phyloP scores from a whole-genome alignment of 305 asterid genomes.

The Fraxinus sp. region DNA sequence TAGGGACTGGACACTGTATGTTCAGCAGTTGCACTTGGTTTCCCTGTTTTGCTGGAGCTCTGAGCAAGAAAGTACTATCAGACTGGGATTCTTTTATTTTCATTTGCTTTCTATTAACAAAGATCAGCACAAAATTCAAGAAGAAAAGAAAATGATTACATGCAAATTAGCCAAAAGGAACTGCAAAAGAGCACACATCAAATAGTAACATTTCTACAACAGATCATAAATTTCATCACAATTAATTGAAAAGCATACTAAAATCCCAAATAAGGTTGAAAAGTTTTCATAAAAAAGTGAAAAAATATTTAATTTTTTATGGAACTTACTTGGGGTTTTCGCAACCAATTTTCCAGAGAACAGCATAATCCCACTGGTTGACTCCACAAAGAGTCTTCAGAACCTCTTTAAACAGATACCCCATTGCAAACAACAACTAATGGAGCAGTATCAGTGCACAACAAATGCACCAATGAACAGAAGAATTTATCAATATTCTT shows the following conservation, averaged over 20 bases:
- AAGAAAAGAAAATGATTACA: slow-evolving; percentile 21
- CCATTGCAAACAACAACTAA: slow-evolving; percentile 37
- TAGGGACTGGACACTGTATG: slow-evolving; percentile 24
- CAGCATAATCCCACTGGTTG: slow-evolving; percentile 75
- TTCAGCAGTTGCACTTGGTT: slow-evolving; percentile 21
- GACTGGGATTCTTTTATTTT: slow-evolving; percentile 20
- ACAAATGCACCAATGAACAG: slow-evolving; percentile 24
- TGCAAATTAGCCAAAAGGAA: slow-evolving; percentile 29
- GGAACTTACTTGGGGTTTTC: slow-evolving; percentile 65
- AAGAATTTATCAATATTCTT: slow-evolving; percentile 18
- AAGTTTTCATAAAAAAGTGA: neutral
- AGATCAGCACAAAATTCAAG: slow-evolving; percentile 32
- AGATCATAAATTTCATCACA: neutral
- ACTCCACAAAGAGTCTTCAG: slow-evolving; percentile 75
- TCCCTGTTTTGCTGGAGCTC: slow-evolving; percentile 24
- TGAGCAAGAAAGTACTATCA: slow-evolving; percentile 19
- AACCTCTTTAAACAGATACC: slow-evolving; percentile 68
- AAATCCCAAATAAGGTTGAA: neutral
- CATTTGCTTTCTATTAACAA: slow-evolving; percentile 24
- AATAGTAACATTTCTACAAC: neutral
- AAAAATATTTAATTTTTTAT: neutral
- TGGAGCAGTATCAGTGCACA: slow-evolving; percentile 13
- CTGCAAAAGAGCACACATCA: slow-evolving; percentile 13
- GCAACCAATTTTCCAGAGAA: slow-evolving; percentile 65
- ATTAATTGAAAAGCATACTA: slow-evolving; percentile 6